Evolutionary conservation across 2,329 filamentous ascomycete genomes (phyloP).

Genomic region (Aspergillus puulaauensis): DNA sequence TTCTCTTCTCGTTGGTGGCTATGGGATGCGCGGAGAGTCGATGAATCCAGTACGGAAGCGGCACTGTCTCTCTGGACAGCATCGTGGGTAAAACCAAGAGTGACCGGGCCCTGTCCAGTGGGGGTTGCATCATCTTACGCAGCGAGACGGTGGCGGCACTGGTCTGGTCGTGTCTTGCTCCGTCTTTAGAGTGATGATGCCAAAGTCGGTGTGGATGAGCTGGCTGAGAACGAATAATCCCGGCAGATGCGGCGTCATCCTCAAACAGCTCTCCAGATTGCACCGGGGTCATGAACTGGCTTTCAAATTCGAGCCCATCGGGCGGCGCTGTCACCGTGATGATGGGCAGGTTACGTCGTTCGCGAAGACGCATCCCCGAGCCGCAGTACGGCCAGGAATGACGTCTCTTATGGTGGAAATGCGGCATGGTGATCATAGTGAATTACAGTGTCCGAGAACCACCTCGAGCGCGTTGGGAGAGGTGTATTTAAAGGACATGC

Average conservation of each 20-base stretch:
- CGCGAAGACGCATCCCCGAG: constrained; percentile 21
- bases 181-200: constrained; percentile 16
- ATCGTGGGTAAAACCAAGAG: constrained; percentile 30
- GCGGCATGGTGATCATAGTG: constrained; percentile 23
- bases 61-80: constrained; percentile 15
- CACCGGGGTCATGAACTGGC: constrained; percentile 19
- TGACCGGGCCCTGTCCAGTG: constrained; percentile 32
- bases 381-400: constrained; percentile 40
- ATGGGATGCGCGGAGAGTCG: constrained; percentile 12
- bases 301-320: not conserved
- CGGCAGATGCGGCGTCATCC: constrained; percentile 34
- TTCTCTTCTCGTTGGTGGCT: constrained; percentile 3
- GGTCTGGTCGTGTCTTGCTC: not conserved
- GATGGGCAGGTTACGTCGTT: constrained; percentile 20
- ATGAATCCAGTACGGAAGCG: constrained; percentile 25
- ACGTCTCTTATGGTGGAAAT: constrained; percentile 31
- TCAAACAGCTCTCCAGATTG: constrained; percentile 24
- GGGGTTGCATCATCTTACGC: constrained; percentile 31
- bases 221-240: constrained; percentile 28
- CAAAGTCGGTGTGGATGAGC: constrained; percentile 25
- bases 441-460: not conserved
- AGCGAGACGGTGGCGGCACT: constrained; percentile 13
- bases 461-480: not conserved
- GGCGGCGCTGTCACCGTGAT: constrained; percentile 16
- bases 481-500: not conserved